phyloP scores from a whole-genome alignment of 164 flowering plant species.

The Liquidambar formosana region DNA sequence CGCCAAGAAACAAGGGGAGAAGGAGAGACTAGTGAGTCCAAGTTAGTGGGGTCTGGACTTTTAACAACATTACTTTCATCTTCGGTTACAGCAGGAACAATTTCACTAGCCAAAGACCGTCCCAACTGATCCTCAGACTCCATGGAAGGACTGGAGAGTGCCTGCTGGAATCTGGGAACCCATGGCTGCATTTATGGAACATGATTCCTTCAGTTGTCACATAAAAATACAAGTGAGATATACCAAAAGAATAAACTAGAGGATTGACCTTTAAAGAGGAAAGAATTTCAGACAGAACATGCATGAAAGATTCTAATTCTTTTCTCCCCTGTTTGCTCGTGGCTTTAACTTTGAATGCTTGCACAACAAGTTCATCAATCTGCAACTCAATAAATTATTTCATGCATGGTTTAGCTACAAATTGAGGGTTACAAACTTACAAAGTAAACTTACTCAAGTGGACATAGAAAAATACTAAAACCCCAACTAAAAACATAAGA shows the following conservation, averaged over 20 bases:
- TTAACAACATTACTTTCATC: slow-evolving; percentile 21
- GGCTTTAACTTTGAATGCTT: slow-evolving; percentile 47
- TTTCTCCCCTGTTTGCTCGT: slow-evolving; percentile 38
- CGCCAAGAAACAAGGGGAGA: slow-evolving; percentile 98
- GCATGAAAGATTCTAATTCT: slow-evolving; percentile 71
- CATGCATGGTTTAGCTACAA: not conserved
- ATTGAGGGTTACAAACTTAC: not conserved
- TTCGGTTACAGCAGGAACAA: slow-evolving; percentile 20
- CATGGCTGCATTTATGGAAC: slow-evolving; percentile 55
- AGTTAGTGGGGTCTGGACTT: slow-evolving; percentile 40
- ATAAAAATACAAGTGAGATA: not conserved
- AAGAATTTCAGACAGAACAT: slow-evolving; percentile 59
- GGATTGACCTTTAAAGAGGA: slow-evolving; percentile 65
- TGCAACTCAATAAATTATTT: slow-evolving; percentile 30
- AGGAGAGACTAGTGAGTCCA: slow-evolving; percentile 64
- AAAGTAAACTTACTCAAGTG: too few relatives aligned
- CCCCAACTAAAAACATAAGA: not conserved
- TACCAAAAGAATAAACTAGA: not conserved
- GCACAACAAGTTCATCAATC: slow-evolving; percentile 85
- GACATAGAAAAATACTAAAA: not conserved
- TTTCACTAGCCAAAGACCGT: slow-evolving; percentile 20
- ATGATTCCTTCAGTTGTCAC: slow-evolving; percentile 7
- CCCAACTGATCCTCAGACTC: slow-evolving; percentile 28
- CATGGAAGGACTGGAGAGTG: slow-evolving; percentile 27
- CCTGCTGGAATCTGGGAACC: slow-evolving; percentile 66